A percentile compares a stretch with the other conserved stretches of the same genome.
Evolutionary conservation across 2,329 filamentous ascomycete species (phyloP).

Genomic region (Capronia coronata): DNA sequence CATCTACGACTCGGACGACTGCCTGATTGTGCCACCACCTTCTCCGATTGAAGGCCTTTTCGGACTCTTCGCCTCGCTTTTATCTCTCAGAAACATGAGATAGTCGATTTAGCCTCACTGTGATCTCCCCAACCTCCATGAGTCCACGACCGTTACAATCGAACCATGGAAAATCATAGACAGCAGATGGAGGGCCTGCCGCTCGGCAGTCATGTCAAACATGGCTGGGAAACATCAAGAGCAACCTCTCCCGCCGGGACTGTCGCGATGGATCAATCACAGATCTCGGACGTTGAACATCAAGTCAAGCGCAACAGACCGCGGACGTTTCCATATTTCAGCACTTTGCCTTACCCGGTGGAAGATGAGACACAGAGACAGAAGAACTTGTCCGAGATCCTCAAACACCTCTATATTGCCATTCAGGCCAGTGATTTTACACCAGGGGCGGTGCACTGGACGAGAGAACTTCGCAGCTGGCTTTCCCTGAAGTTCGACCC

Average conservation of each 20-base stretch:
- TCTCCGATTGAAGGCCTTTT: neutral
- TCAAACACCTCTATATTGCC: slow-evolving; percentile 88
- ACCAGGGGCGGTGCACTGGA: slow-evolving; percentile 93
- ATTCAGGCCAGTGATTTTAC: slow-evolving; percentile 90
- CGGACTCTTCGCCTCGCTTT: neutral
- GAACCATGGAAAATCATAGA: slow-evolving; percentile 18
- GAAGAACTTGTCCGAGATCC: slow-evolving; percentile 72
- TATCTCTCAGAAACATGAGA: slow-evolving; percentile 1
- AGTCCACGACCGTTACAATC: slow-evolving; percentile 2
- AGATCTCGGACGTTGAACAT: slow-evolving; percentile 43
- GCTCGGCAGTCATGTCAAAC: slow-evolving; percentile 14
- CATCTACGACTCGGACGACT: slow-evolving; percentile 12
- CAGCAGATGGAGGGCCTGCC: slow-evolving; percentile 16
- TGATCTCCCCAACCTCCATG: slow-evolving; percentile 6
- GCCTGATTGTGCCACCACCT: slow-evolving; percentile 3
- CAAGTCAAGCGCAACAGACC: slow-evolving; percentile 65
- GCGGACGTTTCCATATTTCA: slow-evolving; percentile 87
- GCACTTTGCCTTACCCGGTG: slow-evolving; percentile 79
- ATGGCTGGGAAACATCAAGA: slow-evolving; percentile 60
- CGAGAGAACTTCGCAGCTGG: slow-evolving; percentile 91
- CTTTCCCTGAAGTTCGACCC: slow-evolving; percentile 96
- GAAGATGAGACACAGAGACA: slow-evolving; percentile 75
- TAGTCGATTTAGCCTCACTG: neutral
- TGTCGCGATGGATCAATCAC: slow-evolving; percentile 44
- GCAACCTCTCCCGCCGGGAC: slow-evolving; percentile 71